Evolutionary conservation across 208 protist species (phyloP), one percentile per base, ranked within the genome.

Genomic region (Wallacemonas rigidus): DNA sequence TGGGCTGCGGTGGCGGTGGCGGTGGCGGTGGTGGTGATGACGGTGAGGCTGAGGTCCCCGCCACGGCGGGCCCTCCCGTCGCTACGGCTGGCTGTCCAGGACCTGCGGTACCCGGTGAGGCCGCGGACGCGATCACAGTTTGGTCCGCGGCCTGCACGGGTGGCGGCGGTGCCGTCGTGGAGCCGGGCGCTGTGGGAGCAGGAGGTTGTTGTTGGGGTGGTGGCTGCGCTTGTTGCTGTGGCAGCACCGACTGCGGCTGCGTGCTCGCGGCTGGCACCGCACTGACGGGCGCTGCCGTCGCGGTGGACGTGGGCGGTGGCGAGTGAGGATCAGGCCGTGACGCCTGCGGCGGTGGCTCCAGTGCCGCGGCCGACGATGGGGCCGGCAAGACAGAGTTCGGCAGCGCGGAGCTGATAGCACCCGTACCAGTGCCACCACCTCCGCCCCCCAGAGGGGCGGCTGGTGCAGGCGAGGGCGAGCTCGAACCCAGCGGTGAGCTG

Each of bases 321-420:
- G 63, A n/a, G 51, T 35, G 43, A 38, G 11, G 50, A 43, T 6
- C 35, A 17, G 45, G 26, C 26, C 26, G 41, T 3, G 17, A 35
- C 9, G 12, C 39, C 48, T 60, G 63, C 2, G 50, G 6, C 40
- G 56, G 38, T 2, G 75, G 35, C 2, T 72, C 45, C 12, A 76
- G 50, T 7, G 64, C 69, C 45, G 62, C 67, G 2, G 67, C 40
- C 14, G 67, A 75, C 12, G 69, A 55, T 35, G 55, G 51, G 51
- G 51, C 69, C 48, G 71, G 70, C 15, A 58, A 38, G 14, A n/a
- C 67, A 12, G 51, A 57, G 54, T 55, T 51, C 43, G 70, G 67
- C 15, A 62, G 17, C 14, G 51, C 9, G 17, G 56, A 62, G 26
- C 26, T 26, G 26, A 26, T 26, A 26, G 26, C 26, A 0, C 26